Percentiles rank a stretch among this genome's conserved stretches.
Evolutionary conservation across 176 grass and related monocot genomes (phyloP).

Genomic region (Oropetium thomaeum): DNA sequence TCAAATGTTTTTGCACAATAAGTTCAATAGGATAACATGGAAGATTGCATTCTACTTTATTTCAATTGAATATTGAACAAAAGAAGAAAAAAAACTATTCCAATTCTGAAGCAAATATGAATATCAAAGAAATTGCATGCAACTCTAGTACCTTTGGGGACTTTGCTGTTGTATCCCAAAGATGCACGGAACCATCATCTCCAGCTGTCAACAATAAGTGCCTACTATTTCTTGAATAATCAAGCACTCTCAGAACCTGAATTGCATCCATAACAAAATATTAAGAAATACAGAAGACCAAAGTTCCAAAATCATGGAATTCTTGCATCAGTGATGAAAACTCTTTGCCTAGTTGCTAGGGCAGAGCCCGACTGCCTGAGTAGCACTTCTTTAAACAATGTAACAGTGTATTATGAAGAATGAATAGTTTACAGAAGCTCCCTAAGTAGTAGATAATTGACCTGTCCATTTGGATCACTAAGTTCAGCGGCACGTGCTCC

Average conservation of each 20-base stretch:
- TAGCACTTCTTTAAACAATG: neutral
- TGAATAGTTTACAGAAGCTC: neutral
- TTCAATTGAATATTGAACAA: neutral
- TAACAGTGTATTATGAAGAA: neutral
- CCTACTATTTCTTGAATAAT: constrained; percentile 87
- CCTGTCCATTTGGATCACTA: constrained; percentile 97
- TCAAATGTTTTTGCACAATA: no score
- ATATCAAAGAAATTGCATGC: constrained; percentile 5
- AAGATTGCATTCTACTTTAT: constrained; percentile 16
- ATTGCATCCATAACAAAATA: constrained; percentile 43
- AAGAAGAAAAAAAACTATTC: neutral
- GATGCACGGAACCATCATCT: constrained; percentile 97
- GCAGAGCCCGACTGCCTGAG: neutral
- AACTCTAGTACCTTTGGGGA: constrained; percentile 72
- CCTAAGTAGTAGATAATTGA: constrained; percentile 34
- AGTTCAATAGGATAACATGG: neutral
- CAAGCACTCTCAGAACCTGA: constrained; percentile 92
- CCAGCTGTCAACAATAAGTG: constrained; percentile 89
- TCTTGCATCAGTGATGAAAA: neutral
- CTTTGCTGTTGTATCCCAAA: constrained; percentile 95
- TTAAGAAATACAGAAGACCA: neutral
- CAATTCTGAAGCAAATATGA: neutral
- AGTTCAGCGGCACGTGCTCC: constrained; percentile 91
- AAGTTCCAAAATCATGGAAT: constrained; percentile 22
- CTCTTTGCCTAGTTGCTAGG: neutral